Evolutionary conservation across 495 filamentous ascomycete species (phyloP).

Genomic region (Aspergillus incahuasiensis): DNA sequence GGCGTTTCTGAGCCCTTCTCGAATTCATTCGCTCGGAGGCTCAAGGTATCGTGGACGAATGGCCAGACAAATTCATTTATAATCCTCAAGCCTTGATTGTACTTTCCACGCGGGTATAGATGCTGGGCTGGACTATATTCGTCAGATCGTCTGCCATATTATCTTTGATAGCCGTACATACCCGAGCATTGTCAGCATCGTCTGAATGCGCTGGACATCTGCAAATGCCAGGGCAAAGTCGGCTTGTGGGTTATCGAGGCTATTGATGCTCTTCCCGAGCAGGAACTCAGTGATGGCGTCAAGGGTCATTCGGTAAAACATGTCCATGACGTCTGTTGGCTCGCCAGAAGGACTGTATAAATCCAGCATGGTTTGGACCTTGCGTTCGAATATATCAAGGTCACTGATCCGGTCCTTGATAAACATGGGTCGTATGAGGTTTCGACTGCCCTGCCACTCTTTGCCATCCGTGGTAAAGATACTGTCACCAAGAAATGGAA

Average conservation of each 20-base stretch:
- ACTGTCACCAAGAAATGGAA: slow-evolving; percentile 51
- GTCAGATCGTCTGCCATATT: neutral
- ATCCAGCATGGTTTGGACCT: slow-evolving; percentile 36
- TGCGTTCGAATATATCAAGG: slow-evolving; percentile 48
- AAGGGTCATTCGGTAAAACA: slow-evolving; percentile 52
- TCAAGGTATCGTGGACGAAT: slow-evolving; percentile 1
- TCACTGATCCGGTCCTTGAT: slow-evolving; percentile 49
- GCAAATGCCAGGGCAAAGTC: slow-evolving; percentile 51
- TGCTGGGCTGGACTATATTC: neutral
- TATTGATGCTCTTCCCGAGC: slow-evolving; percentile 49
- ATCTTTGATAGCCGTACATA: neutral
- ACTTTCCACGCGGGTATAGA: slow-evolving; percentile 1
- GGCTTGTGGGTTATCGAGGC: slow-evolving; percentile 44
- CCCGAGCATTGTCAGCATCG: slow-evolving; percentile 18
- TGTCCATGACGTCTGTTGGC: slow-evolving; percentile 47
- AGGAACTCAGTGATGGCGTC: slow-evolving; percentile 59
- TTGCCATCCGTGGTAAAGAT: slow-evolving; percentile 58
- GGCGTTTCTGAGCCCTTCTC: neutral
- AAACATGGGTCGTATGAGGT: slow-evolving; percentile 54
- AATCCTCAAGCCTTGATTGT: slow-evolving; percentile 1
- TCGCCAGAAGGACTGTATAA: slow-evolving; percentile 36
- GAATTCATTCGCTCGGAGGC: neutral
- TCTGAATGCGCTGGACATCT: slow-evolving; percentile 47
- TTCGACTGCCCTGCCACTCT: slow-evolving; percentile 48
- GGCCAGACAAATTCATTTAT: slow-evolving; percentile 10